Base-by-base conservation (phyloP, 2,329 filamentous ascomycete genomes). In the Aureobasidium melanogenum region DNA sequence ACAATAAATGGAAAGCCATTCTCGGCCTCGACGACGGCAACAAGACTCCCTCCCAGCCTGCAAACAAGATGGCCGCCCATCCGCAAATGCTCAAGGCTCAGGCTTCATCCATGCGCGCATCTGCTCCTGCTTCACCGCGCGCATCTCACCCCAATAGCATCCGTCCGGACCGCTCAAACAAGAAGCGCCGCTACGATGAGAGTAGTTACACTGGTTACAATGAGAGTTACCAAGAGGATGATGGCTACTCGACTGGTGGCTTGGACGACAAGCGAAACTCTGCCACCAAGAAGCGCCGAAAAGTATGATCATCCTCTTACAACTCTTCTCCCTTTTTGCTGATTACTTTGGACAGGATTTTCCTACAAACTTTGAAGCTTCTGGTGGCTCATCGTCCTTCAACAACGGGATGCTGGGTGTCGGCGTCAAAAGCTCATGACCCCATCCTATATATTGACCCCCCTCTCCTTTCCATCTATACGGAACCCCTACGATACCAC, bases 111-210 rank as follows among this genome's bases (percentile, higher is more conserved):
- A 44, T 65, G 38, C 64, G 69, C 17, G 64, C 60, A 39, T 69
- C 74, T 30, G 73, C 71, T 39, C 74, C 73, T 9, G 66, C 73
- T 9, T 71, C 73, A 8, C 70, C 72, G n/a, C 70, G 69, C 30
- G 46, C 39, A n/a, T 26, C 61, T n/a, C 19, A 56, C 9, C 67
- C 69, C 59, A 80, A 83, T 60, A 73, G 75, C 12, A 72, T 77
- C 41, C 79, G 88, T 60, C 84, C 87, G 36, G 85, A 86, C 67
- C 81, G 88, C 51, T 77, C 80, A 60, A 80, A 83, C 64, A 89
- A 88, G 77, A 91, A 91, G 79, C 82, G 89, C 51, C 83, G 85
- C 64, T 92, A 91, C 70, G 85, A 86, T 41, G 88, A 92, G 65
- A 82, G 80, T 67, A 89, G 86, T 68, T 92, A 83, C 69, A 85